Percentiles rank a stretch among this genome's conserved stretches.
Evolutionary conservation across 192 early-diverging fungal species (phyloP).

Genomic region (Blastocladiella britannica): DNA sequence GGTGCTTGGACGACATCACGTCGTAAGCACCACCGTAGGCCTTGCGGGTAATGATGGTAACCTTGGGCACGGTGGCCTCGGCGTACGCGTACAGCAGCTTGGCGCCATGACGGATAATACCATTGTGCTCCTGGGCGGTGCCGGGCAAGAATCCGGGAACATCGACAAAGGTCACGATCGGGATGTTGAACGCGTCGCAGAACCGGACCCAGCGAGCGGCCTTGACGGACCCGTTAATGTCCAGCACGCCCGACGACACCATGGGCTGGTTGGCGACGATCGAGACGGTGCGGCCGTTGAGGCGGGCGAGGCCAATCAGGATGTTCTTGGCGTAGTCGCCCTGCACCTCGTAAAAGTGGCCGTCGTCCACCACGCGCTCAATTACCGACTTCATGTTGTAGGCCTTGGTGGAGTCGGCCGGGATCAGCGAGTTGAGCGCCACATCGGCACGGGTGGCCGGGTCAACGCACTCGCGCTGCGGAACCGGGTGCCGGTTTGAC

Average conservation of each 20-base stretch:
- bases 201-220: slow-evolving; percentile 90
- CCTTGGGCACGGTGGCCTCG: slow-evolving; percentile 91
- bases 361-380: slow-evolving; percentile 57
- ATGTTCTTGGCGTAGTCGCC: slow-evolving; percentile 86
- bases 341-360: slow-evolving; percentile 74
- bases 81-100: slow-evolving; percentile 91
- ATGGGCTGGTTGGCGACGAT: slow-evolving; percentile 90
- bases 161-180: slow-evolving; percentile 80
- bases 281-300: slow-evolving; percentile 66
- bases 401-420: slow-evolving; percentile 67
- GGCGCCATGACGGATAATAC: slow-evolving; percentile 89
- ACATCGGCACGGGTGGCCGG: slow-evolving; percentile 41
- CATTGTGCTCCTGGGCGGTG: slow-evolving; percentile 79
- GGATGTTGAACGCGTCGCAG: slow-evolving; percentile 90
- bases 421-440: slow-evolving; percentile 72
- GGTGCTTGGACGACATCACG: slow-evolving; percentile 93
- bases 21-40: slow-evolving; percentile 96
- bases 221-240: slow-evolving; percentile 88
- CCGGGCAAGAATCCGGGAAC: slow-evolving; percentile 94
- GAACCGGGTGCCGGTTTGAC: slow-evolving; percentile 51
- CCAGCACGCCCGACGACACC: slow-evolving; percentile 83
- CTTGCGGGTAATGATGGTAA: slow-evolving; percentile 85
- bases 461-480: slow-evolving; percentile 41
- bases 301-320: slow-evolving; percentile 65
- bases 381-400: slow-evolving; percentile 90